phyloP scores from a whole-genome alignment of 768 basidiomycete species.

The Strobilomyces dryophilus region DNA sequence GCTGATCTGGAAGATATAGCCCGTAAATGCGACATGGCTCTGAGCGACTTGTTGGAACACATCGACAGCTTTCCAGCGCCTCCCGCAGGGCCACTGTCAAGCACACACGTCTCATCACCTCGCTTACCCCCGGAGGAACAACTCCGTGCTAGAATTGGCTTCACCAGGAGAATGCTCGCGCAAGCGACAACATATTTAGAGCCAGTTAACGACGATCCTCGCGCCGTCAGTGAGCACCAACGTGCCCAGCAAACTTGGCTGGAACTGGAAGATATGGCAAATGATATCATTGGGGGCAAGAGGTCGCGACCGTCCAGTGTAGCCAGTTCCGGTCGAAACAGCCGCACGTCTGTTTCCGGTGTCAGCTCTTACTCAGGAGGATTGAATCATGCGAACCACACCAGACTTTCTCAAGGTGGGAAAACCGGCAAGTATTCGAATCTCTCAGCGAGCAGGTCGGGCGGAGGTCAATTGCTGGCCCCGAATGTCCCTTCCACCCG shows the following conservation, averaged over 20 bases:
- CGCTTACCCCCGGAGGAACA: constrained; percentile 62
- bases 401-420: constrained; percentile 14
- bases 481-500: constrained; percentile 45
- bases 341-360: constrained; percentile 50
- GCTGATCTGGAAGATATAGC: constrained; percentile 48
- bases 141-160: constrained; percentile 55
- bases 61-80: constrained; percentile 76
- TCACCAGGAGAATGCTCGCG: constrained; percentile 53
- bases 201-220: constrained; percentile 50
- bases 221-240: constrained; percentile 55
- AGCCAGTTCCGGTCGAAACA: constrained; percentile 60
- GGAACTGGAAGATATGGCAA: constrained; percentile 79
- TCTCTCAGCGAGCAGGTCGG: constrained; percentile 28
- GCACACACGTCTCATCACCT: constrained; percentile 41
- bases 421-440: constrained; percentile 29
- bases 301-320: constrained; percentile 65
- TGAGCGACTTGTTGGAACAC: constrained; percentile 84
- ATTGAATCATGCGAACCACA: constrained; percentile 12
- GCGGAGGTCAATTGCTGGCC: constrained; percentile 40
- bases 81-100: constrained; percentile 49
- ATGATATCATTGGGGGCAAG: constrained; percentile 56
- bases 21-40: constrained; percentile 60
- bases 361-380: constrained; percentile 20
- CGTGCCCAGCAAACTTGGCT: constrained; percentile 77
- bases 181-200: constrained; percentile 41